Conservation (phyloP, 2,329 filamentous ascomycete species). For the Cordyceps farinosa region DNA sequence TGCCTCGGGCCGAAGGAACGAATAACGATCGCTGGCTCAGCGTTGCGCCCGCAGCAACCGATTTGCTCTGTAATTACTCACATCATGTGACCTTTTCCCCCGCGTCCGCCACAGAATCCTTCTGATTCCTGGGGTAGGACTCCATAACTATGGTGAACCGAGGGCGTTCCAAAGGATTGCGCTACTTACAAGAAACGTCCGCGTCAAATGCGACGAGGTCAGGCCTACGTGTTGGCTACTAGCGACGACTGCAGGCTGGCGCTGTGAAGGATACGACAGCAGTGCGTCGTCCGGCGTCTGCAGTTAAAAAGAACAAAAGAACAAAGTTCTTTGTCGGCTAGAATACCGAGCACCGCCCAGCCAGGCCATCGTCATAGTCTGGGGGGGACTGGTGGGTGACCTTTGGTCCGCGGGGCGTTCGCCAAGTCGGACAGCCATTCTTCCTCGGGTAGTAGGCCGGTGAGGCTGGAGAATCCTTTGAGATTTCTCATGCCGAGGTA, state of each 20-base stretch:
- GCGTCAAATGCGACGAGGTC: conserved; percentile 31
- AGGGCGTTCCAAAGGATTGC: conserved; percentile 17
- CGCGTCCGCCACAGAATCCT: no score
- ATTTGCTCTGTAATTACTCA: no score
- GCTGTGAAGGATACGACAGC: neutral
- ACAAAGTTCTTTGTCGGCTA: neutral
- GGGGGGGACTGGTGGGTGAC: neutral
- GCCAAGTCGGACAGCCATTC: conserved; percentile 11
- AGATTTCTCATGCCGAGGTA: conserved; percentile 18
- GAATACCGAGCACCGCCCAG: neutral
- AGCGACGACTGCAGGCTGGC: conserved; percentile 15
- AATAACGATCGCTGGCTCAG: neutral
- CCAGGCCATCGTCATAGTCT: no score
- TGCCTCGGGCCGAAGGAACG: neutral
- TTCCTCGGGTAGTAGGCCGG: conserved; percentile 12
- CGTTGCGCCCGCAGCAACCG: neutral
- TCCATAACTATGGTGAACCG: conserved; percentile 2
- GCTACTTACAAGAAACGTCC: conserved; percentile 25
- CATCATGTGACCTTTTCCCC: no score
- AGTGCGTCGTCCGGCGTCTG: neutral
- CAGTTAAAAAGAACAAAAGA: neutral
- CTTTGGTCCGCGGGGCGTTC: neutral
- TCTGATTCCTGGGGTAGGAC: neutral
- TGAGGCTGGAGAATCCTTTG: conserved; percentile 20
- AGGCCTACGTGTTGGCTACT: conserved; percentile 24